Evolutionary conservation across 2,329 filamentous ascomycete genomes (phyloP).

Genomic region (Colletotrichum lentis): DNA sequence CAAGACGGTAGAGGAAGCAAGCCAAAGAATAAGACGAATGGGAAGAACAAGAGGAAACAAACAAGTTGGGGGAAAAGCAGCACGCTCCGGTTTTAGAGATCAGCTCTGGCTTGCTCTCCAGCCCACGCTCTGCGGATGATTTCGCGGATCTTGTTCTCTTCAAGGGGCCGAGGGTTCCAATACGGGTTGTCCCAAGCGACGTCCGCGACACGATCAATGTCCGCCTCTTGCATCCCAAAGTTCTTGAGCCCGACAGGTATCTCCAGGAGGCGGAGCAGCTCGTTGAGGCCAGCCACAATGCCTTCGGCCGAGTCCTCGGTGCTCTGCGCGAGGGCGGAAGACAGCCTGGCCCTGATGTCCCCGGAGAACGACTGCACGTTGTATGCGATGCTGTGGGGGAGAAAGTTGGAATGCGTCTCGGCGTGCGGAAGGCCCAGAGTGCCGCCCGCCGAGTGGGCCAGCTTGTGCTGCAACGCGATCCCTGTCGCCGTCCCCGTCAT

Average conservation of each 20-base stretch:
- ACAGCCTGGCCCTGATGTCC: conserved; percentile 10
- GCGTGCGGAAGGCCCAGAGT: conserved; percentile 34
- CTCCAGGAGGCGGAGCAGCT: conserved; percentile 45
- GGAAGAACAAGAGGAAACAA: no score
- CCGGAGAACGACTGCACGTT: conserved; percentile 21
- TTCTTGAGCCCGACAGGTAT: conserved; percentile 61
- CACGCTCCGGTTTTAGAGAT: conserved; percentile 51
- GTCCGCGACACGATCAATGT: conserved; percentile 64
- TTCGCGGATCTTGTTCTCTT: conserved; percentile 60
- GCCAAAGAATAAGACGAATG: no score
- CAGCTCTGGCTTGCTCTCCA: conserved; percentile 62
- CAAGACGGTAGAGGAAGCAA: neutral
- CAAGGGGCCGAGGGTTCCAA: conserved; percentile 63
- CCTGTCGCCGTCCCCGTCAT: conserved; percentile 27
- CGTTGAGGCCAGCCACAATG: conserved; percentile 33
- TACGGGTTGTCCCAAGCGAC: conserved; percentile 65
- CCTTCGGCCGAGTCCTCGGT: conserved; percentile 18
- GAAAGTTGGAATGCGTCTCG: conserved; percentile 35
- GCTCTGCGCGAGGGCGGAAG: conserved; percentile 26
- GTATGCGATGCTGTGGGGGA: conserved; percentile 35
- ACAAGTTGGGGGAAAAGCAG: neutral
- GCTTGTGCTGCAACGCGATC: conserved; percentile 37
- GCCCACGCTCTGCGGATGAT: conserved; percentile 65
- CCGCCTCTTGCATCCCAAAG: conserved; percentile 65
- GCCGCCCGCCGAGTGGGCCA: conserved; percentile 33